Conservation (phyloP, 2,329 filamentous ascomycete genomes). For the Fusarium floridanum region DNA sequence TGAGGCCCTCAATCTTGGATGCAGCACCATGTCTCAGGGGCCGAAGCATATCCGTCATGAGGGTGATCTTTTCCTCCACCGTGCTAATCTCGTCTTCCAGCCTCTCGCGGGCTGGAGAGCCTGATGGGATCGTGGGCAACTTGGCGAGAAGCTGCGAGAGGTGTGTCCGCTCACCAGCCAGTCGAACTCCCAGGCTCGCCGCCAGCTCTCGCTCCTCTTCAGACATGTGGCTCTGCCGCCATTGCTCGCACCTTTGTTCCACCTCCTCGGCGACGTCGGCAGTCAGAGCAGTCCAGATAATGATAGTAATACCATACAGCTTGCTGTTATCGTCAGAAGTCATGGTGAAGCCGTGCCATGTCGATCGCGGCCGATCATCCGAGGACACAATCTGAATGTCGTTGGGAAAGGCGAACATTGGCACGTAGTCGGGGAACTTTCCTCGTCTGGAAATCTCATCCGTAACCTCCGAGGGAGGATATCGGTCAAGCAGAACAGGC, state of each 20-base stretch:
- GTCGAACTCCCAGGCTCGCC: conserved; percentile 87
- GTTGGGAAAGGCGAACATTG: conserved; percentile 99
- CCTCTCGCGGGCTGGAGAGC: conserved; percentile 82
- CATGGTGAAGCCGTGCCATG: conserved; percentile 99
- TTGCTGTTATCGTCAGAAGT: conserved; percentile 93
- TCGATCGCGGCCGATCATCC: conserved; percentile 93
- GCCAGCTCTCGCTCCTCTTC: conserved; percentile 92
- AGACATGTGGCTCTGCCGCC: conserved; percentile 89
- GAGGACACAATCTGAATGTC: conserved; percentile 97
- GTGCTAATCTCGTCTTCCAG: conserved; percentile 95
- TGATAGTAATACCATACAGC: conserved; percentile 90
- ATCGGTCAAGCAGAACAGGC: conserved; percentile 94
- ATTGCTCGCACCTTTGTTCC: conserved; percentile 85
- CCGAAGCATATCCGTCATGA: conserved; percentile 96
- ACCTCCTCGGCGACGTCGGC: conserved; percentile 85
- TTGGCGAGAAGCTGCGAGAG: conserved; percentile 88
- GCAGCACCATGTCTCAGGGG: conserved; percentile 94
- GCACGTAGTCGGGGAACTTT: conserved; percentile 95
- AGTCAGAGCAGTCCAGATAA: conserved; percentile 91
- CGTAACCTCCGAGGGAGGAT: conserved; percentile 84
- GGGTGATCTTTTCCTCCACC: conserved; percentile 94
- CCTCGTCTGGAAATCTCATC: conserved; percentile 86
- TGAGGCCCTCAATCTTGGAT: conserved; percentile 96
- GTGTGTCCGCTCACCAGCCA: conserved; percentile 89
- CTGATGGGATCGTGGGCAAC: conserved; percentile 83